A percentile compares a stretch with the other conserved stretches of the same genome.
phyloP scores from a whole-genome alignment of 2,329 filamentous ascomycete genomes.

The Fusarium temperatum region DNA sequence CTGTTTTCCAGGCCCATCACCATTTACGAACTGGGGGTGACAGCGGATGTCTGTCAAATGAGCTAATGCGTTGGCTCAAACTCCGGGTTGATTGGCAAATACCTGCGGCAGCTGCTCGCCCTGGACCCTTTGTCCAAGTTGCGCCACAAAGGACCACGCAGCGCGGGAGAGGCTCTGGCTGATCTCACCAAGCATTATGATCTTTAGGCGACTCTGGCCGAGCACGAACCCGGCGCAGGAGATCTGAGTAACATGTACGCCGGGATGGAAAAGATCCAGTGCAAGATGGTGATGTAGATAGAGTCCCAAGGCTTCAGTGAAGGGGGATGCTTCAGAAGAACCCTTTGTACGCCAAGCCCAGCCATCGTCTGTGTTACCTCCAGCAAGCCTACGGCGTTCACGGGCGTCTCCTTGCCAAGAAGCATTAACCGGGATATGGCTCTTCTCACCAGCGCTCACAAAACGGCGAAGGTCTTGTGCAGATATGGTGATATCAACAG shows the following conservation, averaged over 20 bases:
- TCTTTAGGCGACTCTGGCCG: conserved; percentile 61
- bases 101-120: conserved; percentile 40
- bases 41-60: background rate
- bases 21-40: background rate
- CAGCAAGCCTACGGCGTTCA: conserved; percentile 57
- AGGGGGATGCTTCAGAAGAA: conserved; percentile 47
- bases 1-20: background rate
- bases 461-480: conserved; percentile 59
- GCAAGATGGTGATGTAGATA: conserved; percentile 64
- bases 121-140: conserved; percentile 47
- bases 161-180: conserved; percentile 46
- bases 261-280: conserved; percentile 64
- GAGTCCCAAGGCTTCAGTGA: conserved; percentile 58
- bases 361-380: conserved; percentile 59
- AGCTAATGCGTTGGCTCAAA: conserved; percentile 10
- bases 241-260: conserved; percentile 62
- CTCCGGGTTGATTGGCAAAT: conserved; percentile 32
- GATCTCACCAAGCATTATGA: conserved; percentile 47
- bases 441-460: conserved; percentile 50
- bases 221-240: conserved; percentile 66
- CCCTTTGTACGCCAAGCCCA: conserved; percentile 58
- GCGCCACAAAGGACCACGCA: conserved; percentile 51
- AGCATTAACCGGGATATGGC: conserved; percentile 1
- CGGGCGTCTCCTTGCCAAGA: conserved; percentile 47
- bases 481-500: conserved; percentile 63